Evolutionary conservation across 495 filamentous ascomycete genomes (phyloP), one percentile per base, ranked within the genome.

Genomic region (Podospora bellae-mahoneyi): DNA sequence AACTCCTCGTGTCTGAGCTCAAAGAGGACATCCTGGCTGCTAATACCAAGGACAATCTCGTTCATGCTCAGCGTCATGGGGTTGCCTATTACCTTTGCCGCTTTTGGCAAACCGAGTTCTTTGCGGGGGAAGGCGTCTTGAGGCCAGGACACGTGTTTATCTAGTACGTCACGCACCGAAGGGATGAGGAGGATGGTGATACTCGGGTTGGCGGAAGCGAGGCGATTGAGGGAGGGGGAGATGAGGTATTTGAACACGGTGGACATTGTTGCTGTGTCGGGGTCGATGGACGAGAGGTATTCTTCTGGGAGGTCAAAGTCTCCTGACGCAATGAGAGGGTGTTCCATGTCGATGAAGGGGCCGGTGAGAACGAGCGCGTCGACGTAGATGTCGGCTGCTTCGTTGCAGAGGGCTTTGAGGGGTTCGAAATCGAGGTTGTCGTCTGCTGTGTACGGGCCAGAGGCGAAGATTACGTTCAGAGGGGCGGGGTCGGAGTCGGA

Each of bases 361-460:
- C 95, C 95, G 58, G 86, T 79, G 27, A 99, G 82, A 18, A 98
- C 84, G 34, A 98, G 77, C n/a, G 86, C 85, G 73, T 99, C 95
- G 7, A 90, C 89, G 68, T 85, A 89, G 48, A 83, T 86, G 64
- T 91, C 88, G 30, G 87, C 88, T 26, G 93, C 93, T 71, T 88
- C 87, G 68, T 84, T 82, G 76, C 93, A 94, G 10, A 99, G 83
- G 55, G 92, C 88, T 60, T 91, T 86, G 0, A 99, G 81, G 4
- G 95, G 88, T 71, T 95, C 91, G 75, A 95, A 99, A 67, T 89
- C 87, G 58, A 99, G 87, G 72, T 95, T 95, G 72, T 93, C 91
- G 71, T 97, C 92, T 20, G 93, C 86, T 0, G 94, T 96, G 78
- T 94, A 99, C 1, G 95, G 95, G 2, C 95, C 95, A 1, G 92